Base-by-base conservation (phyloP, 352 stramenopile genomes). In the Plasmopara muralis region DNA sequence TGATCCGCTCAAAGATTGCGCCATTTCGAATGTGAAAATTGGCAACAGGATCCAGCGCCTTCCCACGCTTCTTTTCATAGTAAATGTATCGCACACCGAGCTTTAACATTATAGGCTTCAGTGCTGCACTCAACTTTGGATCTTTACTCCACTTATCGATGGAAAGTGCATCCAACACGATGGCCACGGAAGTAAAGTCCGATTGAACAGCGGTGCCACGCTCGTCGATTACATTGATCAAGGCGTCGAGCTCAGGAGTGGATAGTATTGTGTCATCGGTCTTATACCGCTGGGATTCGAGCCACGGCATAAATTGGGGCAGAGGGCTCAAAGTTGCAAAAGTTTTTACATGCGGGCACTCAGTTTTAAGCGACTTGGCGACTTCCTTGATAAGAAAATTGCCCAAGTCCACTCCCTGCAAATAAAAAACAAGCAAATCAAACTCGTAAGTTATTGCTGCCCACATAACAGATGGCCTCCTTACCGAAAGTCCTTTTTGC, bases 301-400 rank as follows among this genome's bases (percentile, higher is more conserved):
- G 20, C 20, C 20, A 25, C 20, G 20, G 20, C 20, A 25, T 25
- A 3, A 25, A 25, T 25, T 25, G 20, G 20, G 20, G 20, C 3
- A 25, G 20, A 25, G 20, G 20, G 3, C 20, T 25, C 20, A 25
- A 25, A 25, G 95, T 98, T n/a, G 88, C 85, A 66, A 97, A 98
- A 15, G 80, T 95, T 53, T 73, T 55, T 9, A 93, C 67, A 31
- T 91, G 76, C 0, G 60, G 66, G 41, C 85, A 63, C 47, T 95
- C 86, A 15, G 57, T 53, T 62, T 74, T 78, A 20, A 95, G 62
- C 31, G 69, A 62, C 64, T 94, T 89, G 20, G 95, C 91, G 12
- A 97, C 90, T 61, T 95, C 76, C 67, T 98, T 97, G 56, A 98
- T 97, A 25, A 98, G 64, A 61, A 96, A 96, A 66, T 98, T 97